Conservation (phyloP, 169 alveolate species). For the Miamiensis avidus region DNA sequence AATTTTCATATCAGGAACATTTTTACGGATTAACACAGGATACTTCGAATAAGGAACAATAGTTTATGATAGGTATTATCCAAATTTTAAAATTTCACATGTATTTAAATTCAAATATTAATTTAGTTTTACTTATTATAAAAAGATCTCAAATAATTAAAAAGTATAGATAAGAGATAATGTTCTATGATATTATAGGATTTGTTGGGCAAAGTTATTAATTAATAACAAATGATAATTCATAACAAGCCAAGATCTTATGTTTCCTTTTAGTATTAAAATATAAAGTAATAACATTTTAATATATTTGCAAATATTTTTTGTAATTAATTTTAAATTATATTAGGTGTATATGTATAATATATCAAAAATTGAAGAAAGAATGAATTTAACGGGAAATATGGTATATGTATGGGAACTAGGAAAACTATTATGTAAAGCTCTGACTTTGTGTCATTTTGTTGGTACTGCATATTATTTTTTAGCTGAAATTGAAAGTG, state of each 20-base stretch:
- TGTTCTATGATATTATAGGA: background rate
- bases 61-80: background rate
- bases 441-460: background rate
- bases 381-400: background rate
- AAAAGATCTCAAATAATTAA: too few relatives aligned
- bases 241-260: background rate
- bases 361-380: background rate
- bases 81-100: too few relatives aligned
- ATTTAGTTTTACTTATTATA: too few relatives aligned
- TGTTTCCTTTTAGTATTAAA: too few relatives aligned
- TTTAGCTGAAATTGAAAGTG: background rate
- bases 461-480: background rate
- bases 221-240: background rate
- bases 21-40: background rate
- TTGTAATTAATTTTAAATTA: background rate
- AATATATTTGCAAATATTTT: too few relatives aligned
- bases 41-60: background rate
- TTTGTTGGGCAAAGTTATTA: background rate
- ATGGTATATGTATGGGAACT: background rate
- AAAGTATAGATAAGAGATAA: background rate
- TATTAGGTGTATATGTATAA: background rate
- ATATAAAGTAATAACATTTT: background rate
- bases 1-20: background rate
- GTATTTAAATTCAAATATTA: too few relatives aligned
- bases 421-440: background rate